Evolutionary conservation across 1,284 basidiomycete species (phyloP).

Genomic region (Cyathus olla): DNA sequence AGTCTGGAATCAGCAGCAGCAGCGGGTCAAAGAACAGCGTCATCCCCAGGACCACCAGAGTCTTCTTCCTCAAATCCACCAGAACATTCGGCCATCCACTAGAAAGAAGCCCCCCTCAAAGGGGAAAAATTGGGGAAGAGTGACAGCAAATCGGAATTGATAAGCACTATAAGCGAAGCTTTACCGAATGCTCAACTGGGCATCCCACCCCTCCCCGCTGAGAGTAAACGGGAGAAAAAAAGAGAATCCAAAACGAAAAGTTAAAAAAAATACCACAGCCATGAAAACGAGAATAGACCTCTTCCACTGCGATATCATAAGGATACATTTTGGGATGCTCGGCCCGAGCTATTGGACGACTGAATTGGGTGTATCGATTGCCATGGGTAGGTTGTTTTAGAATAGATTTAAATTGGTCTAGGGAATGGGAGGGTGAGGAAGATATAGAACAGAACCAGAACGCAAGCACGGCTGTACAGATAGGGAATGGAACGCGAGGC

Average conservation of each 20-base stretch:
- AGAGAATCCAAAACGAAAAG: slow-evolving; percentile 42
- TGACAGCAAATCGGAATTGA: not conserved
- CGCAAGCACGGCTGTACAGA: no score
- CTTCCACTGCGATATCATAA: slow-evolving; percentile 88
- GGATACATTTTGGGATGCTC: slow-evolving; percentile 81
- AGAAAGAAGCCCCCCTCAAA: not conserved
- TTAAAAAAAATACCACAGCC: slow-evolving; percentile 29
- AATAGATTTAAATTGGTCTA: no score
- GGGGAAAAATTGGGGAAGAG: not conserved
- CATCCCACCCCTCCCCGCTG: not conserved
- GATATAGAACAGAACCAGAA: no score
- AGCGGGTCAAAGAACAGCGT: not conserved
- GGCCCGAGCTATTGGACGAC: slow-evolving; percentile 57
- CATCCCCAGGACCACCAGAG: not conserved
- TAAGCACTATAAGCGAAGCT: slow-evolving; percentile 5
- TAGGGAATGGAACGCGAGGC: no score
- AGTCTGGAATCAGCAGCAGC: no score
- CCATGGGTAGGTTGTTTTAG: no score
- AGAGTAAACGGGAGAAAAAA: slow-evolving; percentile 17
- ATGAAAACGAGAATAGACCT: slow-evolving; percentile 58
- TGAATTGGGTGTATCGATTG: slow-evolving; percentile 12
- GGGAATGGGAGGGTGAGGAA: no score
- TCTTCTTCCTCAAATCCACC: not conserved
- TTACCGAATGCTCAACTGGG: slow-evolving; percentile 1
- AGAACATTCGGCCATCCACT: not conserved